A percentile compares a stretch with the other conserved stretches of the same genome.
phyloP scores from a whole-genome alignment of 768 basidiomycete genomes.

The Hypsizygus marmoreus region DNA sequence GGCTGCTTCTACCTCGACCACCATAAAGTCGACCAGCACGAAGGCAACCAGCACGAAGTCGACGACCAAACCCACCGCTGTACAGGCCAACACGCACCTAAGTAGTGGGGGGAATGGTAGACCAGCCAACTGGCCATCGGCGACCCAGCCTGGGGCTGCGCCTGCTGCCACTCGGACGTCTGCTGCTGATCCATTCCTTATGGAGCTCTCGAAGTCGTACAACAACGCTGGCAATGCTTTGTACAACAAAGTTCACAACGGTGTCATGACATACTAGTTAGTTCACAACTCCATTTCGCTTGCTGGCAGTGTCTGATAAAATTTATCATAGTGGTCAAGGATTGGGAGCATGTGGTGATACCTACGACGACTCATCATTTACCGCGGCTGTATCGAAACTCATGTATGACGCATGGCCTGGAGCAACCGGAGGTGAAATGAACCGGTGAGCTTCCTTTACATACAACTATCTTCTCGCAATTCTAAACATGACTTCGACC shows the following conservation, averaged over 20 bases:
- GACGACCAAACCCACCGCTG: conserved; percentile 6
- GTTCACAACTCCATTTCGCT: conserved; percentile 12
- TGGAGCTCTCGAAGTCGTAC: conserved; percentile 27
- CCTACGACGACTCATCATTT: conserved; percentile 30
- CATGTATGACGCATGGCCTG: conserved; percentile 30
- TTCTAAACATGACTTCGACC: background rate
- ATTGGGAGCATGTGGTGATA: conserved; percentile 31
- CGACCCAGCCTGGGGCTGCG: conserved; percentile 22
- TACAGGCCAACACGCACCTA: conserved; percentile 9
- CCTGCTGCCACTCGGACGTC: conserved; percentile 26
- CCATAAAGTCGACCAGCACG: background rate
- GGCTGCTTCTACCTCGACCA: conserved; percentile 1
- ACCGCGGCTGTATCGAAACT: conserved; percentile 29
- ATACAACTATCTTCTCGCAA: background rate
- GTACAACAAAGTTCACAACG: conserved; percentile 24
- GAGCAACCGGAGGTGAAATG: conserved; percentile 20
- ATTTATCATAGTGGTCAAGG: conserved; percentile 25
- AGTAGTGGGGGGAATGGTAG: conserved; percentile 14
- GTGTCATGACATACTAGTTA: conserved; percentile 34
- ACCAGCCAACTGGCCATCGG: conserved; percentile 26
- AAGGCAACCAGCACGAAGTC: conserved; percentile 3
- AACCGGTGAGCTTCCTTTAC: conserved; percentile 22
- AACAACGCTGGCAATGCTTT: conserved; percentile 24
- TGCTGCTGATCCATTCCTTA: conserved; percentile 27
- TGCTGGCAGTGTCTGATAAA: conserved; percentile 2